Evolutionary conservation across 1,139 yeast genomes (phyloP).

Genomic region (Debaryomyces subglobosus): DNA sequence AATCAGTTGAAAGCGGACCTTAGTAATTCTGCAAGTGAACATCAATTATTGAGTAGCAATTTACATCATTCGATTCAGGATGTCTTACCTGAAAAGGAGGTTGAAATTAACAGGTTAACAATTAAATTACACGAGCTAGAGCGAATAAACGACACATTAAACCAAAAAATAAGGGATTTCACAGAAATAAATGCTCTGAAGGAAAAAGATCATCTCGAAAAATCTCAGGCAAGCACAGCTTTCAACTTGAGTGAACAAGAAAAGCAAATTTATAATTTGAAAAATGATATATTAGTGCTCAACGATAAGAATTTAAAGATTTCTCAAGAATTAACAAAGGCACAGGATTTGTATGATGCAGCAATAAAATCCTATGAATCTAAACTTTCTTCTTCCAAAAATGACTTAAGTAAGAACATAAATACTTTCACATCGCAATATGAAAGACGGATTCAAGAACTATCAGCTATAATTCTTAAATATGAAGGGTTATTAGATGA

Average conservation of each 20-base stretch:
- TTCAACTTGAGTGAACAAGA: constrained; percentile 21
- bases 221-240: background rate
- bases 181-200: background rate
- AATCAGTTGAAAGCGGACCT: constrained; percentile 15
- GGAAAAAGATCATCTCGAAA: background rate
- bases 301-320: constrained; percentile 23
- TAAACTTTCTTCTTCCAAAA: constrained; percentile 28
- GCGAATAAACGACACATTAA: constrained; percentile 6
- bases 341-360: constrained; percentile 20
- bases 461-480: constrained; percentile 30
- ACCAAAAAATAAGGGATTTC: constrained; percentile 6
- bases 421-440: constrained; percentile 25
- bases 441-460: constrained; percentile 37
- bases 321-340: constrained; percentile 18
- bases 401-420: constrained; percentile 29
- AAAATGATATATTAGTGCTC: constrained; percentile 22
- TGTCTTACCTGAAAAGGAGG: constrained; percentile 27
- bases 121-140: constrained; percentile 17
- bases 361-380: constrained; percentile 25
- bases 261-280: constrained; percentile 21
- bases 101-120: constrained; percentile 25
- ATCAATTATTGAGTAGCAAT: background rate
- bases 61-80: constrained; percentile 16
- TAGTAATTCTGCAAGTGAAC: background rate
- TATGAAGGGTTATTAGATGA: constrained; percentile 43